Conservation (phyloP, 345 rosid genomes). For the Psidium guajava region DNA sequence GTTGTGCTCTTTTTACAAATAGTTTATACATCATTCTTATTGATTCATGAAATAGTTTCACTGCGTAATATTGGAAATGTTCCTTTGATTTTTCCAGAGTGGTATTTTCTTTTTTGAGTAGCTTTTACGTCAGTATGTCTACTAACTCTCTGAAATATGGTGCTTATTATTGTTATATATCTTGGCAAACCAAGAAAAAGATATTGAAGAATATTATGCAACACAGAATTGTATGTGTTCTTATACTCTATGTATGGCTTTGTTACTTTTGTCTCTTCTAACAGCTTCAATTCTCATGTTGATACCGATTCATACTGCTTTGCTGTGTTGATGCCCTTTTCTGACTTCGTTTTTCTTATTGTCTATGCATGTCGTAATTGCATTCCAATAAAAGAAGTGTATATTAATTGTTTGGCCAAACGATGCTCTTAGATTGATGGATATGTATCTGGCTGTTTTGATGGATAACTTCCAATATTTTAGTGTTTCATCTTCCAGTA, state of each 20-base stretch:
- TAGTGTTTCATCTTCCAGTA: not conserved
- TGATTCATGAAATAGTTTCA: not conserved
- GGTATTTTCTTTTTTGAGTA: not conserved
- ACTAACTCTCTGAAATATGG: not conserved
- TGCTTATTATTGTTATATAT: not conserved
- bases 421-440: not conserved
- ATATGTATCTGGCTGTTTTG: not conserved
- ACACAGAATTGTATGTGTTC: not conserved
- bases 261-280: not conserved
- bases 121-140: not conserved
- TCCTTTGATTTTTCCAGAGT: not conserved
- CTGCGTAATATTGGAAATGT: not conserved
- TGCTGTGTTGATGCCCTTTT: not conserved
- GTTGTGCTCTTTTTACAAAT: not conserved
- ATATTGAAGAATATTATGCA: too few species aligned
- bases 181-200: not conserved
- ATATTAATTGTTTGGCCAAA: not conserved
- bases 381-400: not conserved
- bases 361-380: not conserved
- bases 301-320: not conserved
- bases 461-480: not conserved
- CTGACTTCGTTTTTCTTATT: not conserved
- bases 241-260: not conserved
- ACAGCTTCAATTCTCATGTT: not conserved
- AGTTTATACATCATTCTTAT: not conserved